Evolutionary conservation across 306 rosid species (phyloP).

Genomic region (Astragalus membranaceus): DNA sequence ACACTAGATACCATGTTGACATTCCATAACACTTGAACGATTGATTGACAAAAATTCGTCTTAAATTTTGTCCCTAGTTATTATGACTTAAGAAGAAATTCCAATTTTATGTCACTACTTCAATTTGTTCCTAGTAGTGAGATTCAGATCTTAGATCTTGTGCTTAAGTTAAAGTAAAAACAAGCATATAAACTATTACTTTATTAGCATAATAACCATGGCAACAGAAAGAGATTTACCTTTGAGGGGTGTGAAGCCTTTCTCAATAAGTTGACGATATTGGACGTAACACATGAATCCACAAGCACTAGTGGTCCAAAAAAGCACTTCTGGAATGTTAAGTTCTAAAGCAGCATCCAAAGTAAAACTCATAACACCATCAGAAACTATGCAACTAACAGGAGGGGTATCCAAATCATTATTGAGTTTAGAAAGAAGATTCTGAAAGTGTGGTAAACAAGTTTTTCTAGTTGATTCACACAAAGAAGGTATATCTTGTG

Average conservation of each 20-base stretch:
- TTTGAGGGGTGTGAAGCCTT: constrained; percentile 46
- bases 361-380: constrained; percentile 41
- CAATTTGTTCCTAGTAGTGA: too few relatives aligned
- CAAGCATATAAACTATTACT: too few relatives aligned
- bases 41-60: too few relatives aligned
- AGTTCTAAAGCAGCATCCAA: constrained; percentile 35
- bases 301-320: constrained; percentile 51
- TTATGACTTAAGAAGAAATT: too few relatives aligned
- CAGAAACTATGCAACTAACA: constrained; percentile 41
- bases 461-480: constrained; percentile 22
- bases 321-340: constrained; percentile 33
- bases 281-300: constrained; percentile 39
- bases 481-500: constrained; percentile 38
- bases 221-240: constrained; percentile 14
- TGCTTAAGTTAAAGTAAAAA: too few relatives aligned
- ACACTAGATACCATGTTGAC: too few relatives aligned
- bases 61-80: too few relatives aligned
- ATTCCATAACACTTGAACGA: too few relatives aligned
- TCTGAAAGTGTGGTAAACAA: constrained; percentile 34
- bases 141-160: too few relatives aligned
- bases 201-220: too few relatives aligned
- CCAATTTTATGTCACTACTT: too few relatives aligned
- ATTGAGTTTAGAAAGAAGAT: constrained; percentile 35
- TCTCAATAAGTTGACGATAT: constrained; percentile 3
- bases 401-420: constrained; percentile 22